Evolutionary conservation across 495 filamentous ascomycete genomes (phyloP).

Genomic region (Chaetomium cochliodes): DNA sequence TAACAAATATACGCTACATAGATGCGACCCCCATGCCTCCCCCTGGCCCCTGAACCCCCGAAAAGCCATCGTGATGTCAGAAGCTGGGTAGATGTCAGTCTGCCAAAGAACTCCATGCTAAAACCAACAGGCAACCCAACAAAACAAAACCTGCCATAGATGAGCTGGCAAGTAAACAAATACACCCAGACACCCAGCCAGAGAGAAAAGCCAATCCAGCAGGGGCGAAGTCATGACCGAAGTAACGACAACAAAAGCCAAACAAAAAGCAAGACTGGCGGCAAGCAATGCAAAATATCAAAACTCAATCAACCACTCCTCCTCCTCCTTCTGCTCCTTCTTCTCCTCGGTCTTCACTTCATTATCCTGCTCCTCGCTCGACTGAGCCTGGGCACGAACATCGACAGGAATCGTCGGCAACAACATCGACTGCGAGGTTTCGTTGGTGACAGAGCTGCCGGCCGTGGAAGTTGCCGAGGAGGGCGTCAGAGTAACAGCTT

Average conservation of each 20-base stretch:
- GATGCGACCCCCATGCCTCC: not conserved
- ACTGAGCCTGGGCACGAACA: not conserved
- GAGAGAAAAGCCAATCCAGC: no score
- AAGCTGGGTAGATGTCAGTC: not conserved
- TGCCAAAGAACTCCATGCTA: no score
- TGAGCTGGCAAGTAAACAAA: no score
- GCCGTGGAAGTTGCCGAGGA: not conserved
- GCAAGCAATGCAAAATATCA: not conserved
- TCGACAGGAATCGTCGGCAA: not conserved
- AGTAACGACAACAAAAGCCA: not conserved
- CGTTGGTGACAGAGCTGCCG: not conserved
- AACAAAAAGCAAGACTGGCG: not conserved
- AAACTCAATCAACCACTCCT: constrained; percentile 26
- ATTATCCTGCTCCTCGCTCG: not conserved
- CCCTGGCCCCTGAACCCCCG: not conserved
- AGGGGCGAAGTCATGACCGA: no score
- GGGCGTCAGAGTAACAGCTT: not conserved
- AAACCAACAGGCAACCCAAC: no score
- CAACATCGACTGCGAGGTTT: no score
- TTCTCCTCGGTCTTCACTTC: no score
- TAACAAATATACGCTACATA: not conserved
- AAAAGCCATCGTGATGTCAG: not conserved
- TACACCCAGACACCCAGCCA: no score
- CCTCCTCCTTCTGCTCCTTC: not conserved
- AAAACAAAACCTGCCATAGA: no score